Evolutionary conservation across 257 asterid species (phyloP).

Genomic region (Penstemon eatonii): DNA sequence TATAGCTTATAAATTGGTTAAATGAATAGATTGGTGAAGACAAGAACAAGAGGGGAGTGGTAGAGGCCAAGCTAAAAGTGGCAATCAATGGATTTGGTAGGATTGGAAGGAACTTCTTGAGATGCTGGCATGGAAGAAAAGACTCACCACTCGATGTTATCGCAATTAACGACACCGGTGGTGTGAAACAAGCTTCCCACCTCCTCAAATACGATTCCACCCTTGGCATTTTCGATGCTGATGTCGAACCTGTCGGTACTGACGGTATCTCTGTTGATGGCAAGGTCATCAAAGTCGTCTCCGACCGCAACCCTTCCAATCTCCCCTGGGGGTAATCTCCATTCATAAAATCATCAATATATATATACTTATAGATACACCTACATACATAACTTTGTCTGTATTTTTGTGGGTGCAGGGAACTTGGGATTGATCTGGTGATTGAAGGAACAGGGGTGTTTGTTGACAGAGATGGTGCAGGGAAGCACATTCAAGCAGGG

Average conservation of each 20-base stretch:
- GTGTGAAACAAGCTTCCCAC: constrained; percentile 97
- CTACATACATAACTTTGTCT: background rate
- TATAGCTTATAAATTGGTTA: too few relatives aligned
- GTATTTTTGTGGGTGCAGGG: constrained; percentile 42
- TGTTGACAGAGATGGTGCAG: constrained; percentile 93
- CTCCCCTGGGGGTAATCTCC: constrained; percentile 59
- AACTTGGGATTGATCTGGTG: constrained; percentile 73
- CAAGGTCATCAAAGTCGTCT: constrained; percentile 68
- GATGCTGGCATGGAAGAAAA: constrained; percentile 94
- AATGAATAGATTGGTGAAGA: constrained; percentile 62
- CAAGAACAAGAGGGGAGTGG: constrained; percentile 63
- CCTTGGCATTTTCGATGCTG: constrained; percentile 88
- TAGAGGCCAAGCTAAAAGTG: constrained; percentile 85
- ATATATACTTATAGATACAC: background rate
- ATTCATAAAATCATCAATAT: too few relatives aligned
- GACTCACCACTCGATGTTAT: constrained; percentile 87
- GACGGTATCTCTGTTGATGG: constrained; percentile 72
- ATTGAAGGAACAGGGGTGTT: constrained; percentile 97
- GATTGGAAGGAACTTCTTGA: constrained; percentile 90
- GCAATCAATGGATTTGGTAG: constrained; percentile 93
- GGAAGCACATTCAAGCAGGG: constrained; percentile 87
- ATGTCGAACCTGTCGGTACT: constrained; percentile 71
- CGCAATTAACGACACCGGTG: constrained; percentile 91
- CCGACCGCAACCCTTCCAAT: constrained; percentile 57
- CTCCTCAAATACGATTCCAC: constrained; percentile 95